Base-by-base conservation (phyloP, 768 basidiomycete genomes). In the Leccinum longicurvipes region DNA sequence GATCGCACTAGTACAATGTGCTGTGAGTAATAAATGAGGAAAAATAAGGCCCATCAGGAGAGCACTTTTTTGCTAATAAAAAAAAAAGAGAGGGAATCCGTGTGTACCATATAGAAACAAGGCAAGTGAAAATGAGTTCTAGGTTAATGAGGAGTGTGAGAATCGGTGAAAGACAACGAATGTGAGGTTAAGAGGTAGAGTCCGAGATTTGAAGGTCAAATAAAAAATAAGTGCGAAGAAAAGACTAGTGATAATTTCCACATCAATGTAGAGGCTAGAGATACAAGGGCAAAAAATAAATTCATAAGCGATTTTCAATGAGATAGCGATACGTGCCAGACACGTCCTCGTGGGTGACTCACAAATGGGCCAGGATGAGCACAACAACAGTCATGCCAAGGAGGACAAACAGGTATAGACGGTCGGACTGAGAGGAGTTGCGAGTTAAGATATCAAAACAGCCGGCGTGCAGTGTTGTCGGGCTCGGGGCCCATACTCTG, bases 401-500 rank as follows among this genome's bases (percentile, higher is more conserved):
- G n/a, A 15, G 29, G 14, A 28, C 28, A 46, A 31, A 23, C 25
- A 42, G 15, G 48, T 29, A 63, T 36, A 41, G 17, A 34, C 25
- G 45, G 27, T 39, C 1, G 5, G n/a, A 27, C 7, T 15, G 23
- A 23, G 14, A 21, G 10, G 47, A 10, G 36, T 23, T 8, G 15
- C 12, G 4, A 15, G 42, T 24, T 17, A 21, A 32, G 12, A 36
- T 25, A 1, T 63, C 48, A 72, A 52, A 63, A 57, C 44, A 47
- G 60, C 23, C 59, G 55, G n/a, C 57, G 59, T 2, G 59, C 31
- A 44, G 52, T 27, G 24, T 47, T 45, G 24, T 60, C 52, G 23
- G 54, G 57, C 21, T 70, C 61, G 28, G 60, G 54, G 15, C 65
- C 70, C 42, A 62, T 63, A 19, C 70, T 71, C 24, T 63, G 69